Base-by-base conservation (phyloP, 768 basidiomycete species). In the Termitomyces heimii region DNA sequence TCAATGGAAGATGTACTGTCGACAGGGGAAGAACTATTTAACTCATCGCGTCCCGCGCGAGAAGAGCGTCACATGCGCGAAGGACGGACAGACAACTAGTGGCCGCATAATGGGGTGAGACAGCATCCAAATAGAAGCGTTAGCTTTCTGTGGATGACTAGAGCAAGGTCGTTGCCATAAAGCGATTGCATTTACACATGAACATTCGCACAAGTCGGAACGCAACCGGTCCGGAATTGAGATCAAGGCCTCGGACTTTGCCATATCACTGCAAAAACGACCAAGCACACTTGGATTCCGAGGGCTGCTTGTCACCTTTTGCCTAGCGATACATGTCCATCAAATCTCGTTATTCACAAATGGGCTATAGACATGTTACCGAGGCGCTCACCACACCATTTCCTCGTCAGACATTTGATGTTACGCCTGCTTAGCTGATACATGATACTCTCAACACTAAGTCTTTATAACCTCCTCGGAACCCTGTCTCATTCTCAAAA, bases 401-500 rank as follows among this genome's bases (percentile, higher is more conserved):
- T 10, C 8, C 28, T 46, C 18, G 28, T 9, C 28, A 26, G 16
- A 28, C 26, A 28, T n/a, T 13, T 34, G 10, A 49, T 34, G 22
- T 49, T 20, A 35, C 8, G 32, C 32, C 32, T n/a, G n/a, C 12
- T 48, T 35, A 22, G 12, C 18, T 48, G 47, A 48, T 32, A 0
- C 26, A 35, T 18, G 49, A 35, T 50, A 35, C 16, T 24, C 20
- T 10, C 7, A 13, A 35, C 22, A 14, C 14, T 24, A 66, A 61
- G 63, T 63, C 61, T 68, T 71, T 73, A 72, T 70, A 72, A 69
- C 65, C 67, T 69, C 66, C 64, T 62, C 63, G 64, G 57, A 47
- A 58, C 22, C 61, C 39, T 20, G 55, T 57, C 46, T 61, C 57
- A 53, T 66, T 60, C 63, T 57, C 53, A 56, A 58, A 53, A 14